A percentile compares a stretch with the other conserved stretches of the same genome.
These are phyloP conservation scores for Kregervanrija delftensis DNA, from an alignment of 805 yeast species.

Conservation along the genomic window DNA sequence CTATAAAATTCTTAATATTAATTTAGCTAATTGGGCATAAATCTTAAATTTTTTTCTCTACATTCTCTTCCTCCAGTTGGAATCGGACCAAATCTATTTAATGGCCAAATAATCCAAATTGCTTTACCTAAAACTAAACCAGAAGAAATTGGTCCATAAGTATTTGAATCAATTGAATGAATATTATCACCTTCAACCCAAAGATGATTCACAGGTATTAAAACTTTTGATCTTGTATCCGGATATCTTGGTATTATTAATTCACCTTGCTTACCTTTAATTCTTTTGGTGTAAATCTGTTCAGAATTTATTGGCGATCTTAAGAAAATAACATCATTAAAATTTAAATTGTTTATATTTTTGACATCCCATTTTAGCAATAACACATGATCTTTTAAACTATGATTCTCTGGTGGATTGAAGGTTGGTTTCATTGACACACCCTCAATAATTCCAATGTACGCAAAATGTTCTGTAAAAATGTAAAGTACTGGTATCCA, in stretches of 20 bases:
- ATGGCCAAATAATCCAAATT: constrained; percentile 63
- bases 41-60: constrained; percentile 22
- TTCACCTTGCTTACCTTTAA: constrained; percentile 74
- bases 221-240: constrained; percentile 56
- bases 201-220: constrained; percentile 70
- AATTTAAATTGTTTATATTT: constrained; percentile 36
- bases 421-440: constrained; percentile 84
- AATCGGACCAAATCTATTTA: constrained; percentile 43
- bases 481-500: constrained; percentile 82
- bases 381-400: constrained; percentile 54
- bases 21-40: neutral
- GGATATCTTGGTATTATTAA: constrained; percentile 52
- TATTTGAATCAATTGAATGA: constrained; percentile 79
- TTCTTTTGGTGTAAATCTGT: constrained; percentile 68
- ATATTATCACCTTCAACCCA: constrained; percentile 96
- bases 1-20: neutral
- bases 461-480: constrained; percentile 62
- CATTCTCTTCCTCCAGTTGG: constrained; percentile 50
- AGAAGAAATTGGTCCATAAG: constrained; percentile 80
- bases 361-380: constrained; percentile 59
- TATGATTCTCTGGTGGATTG: constrained; percentile 50
- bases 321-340: constrained; percentile 71
- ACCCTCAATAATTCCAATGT: constrained; percentile 71
- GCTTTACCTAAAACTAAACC: constrained; percentile 80
- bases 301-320: constrained; percentile 79